These are phyloP conservation scores for Abrus pulchellus DNA, from an alignment of 306 rosid genomes.

Conservation along the genomic window DNA sequence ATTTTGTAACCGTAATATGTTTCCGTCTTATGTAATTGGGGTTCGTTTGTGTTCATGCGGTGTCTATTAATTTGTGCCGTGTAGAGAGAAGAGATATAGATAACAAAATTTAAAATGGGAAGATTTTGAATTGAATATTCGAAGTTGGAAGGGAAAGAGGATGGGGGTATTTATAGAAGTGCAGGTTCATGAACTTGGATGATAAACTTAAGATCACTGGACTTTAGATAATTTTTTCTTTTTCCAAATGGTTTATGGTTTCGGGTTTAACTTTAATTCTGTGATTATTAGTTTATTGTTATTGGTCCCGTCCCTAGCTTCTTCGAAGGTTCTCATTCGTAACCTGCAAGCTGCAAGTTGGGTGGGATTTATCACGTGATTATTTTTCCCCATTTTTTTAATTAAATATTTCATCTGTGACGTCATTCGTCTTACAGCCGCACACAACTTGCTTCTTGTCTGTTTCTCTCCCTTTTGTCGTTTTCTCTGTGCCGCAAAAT, in stretches of 20 bases:
- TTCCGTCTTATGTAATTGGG: background rate
- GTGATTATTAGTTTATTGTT: background rate
- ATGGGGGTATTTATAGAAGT: constrained; percentile 52
- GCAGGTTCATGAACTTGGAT: constrained; percentile 58
- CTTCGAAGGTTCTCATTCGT: constrained; percentile 60
- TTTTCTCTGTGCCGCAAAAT: background rate
- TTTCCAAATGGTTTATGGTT: background rate
- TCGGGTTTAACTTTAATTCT: constrained; percentile 5
- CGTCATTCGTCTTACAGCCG: constrained; percentile 44
- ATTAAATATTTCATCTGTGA: background rate
- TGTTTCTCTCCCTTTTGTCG: constrained; percentile 4
- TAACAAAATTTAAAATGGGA: background rate
- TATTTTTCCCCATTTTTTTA: background rate
- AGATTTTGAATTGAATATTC: constrained; percentile 39
- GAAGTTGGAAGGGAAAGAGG: constrained; percentile 1
- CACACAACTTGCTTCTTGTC: constrained; percentile 24
- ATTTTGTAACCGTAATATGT: constrained; percentile 17
- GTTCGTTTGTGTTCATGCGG: background rate
- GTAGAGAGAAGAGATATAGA: background rate
- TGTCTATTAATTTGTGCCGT: background rate
- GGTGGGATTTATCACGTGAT: constrained; percentile 57
- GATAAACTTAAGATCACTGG: background rate
- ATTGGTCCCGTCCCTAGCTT: constrained; percentile 31
- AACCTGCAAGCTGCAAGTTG: constrained; percentile 41
- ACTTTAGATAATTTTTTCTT: background rate